Conservation (phyloP, 1,284 basidiomycete species). For the Thelephora terrestris region DNA sequence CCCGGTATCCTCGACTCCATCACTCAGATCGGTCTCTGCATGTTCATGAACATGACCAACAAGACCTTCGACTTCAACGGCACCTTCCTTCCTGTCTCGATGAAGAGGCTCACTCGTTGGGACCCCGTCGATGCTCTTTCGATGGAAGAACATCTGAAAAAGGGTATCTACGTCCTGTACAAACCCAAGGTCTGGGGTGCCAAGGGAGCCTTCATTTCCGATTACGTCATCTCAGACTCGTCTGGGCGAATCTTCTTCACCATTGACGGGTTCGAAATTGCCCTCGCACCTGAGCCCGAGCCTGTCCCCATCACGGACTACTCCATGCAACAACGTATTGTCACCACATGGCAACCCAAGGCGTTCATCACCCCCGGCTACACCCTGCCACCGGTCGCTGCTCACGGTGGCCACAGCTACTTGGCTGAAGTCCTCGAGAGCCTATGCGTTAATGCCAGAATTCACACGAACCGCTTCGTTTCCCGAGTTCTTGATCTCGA, state of each 20-base stretch:
- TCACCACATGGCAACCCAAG: conserved; percentile 17
- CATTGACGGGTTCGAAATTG: conserved; percentile 22
- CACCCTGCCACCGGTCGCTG: not conserved
- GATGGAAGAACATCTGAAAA: conserved; percentile 18
- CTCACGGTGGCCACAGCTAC: not conserved
- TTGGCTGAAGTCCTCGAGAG: conserved; percentile 14
- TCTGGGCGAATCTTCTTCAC: conserved; percentile 20
- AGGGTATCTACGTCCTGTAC: conserved; percentile 22
- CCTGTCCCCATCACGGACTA: conserved; percentile 16
- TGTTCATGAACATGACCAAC: conserved; percentile 22
- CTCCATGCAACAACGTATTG: conserved; percentile 18
- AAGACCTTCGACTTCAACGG: conserved; percentile 22
- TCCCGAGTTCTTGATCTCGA: conserved; percentile 18
- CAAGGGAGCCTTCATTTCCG: conserved; percentile 8
- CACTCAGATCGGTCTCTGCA: conserved; percentile 21
- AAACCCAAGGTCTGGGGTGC: conserved; percentile 15
- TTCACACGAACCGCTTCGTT: conserved; percentile 12
- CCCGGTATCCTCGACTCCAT: conserved; percentile 22
- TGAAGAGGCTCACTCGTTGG: conserved; percentile 20
- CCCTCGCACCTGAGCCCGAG: conserved; percentile 18
- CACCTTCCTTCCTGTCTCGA: conserved; percentile 21
- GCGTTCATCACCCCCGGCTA: not conserved
- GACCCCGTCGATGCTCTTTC: conserved; percentile 16
- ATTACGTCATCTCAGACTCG: conserved; percentile 19
- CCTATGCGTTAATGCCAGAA: conserved; percentile 10